Evolutionary conservation across 257 asterid genomes (phyloP).

Genomic region (Rhazya stricta): DNA sequence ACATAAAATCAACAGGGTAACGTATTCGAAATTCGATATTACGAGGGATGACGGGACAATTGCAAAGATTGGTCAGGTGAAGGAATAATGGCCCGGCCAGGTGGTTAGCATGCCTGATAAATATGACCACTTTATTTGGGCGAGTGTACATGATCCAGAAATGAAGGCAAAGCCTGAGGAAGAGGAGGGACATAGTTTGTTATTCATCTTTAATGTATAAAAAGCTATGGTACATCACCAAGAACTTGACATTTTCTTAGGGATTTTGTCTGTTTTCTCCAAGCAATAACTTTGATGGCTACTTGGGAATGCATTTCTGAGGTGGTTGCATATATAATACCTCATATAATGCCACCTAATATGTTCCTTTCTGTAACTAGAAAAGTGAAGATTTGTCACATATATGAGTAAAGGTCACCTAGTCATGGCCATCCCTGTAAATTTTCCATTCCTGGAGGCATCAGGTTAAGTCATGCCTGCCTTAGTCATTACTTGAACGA

Average conservation of each 20-base stretch:
- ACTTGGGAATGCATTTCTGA: not conserved
- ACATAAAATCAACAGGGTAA: too few species aligned
- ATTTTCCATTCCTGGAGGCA: not conserved
- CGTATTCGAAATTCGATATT: too few species aligned
- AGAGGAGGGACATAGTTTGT: not conserved
- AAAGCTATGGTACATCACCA: not conserved
- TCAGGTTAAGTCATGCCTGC: not conserved
- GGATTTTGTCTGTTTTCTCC: not conserved
- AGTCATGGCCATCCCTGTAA: not conserved
- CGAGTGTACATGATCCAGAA: too few species aligned
- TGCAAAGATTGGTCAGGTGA: too few species aligned
- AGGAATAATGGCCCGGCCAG: too few species aligned
- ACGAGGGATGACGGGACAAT: too few species aligned
- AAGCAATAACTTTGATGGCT: not conserved
- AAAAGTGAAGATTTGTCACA: conserved; percentile 1
- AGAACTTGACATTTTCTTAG: not conserved
- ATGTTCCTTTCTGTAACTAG: not conserved
- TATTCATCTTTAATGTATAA: not conserved
- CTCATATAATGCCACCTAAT: conserved; percentile 4
- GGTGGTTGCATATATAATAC: not conserved
- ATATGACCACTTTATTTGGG: too few species aligned
- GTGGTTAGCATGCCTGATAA: too few species aligned
- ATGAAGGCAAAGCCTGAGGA: not conserved
- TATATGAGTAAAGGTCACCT: not conserved
- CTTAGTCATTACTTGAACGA: not conserved